Base-by-base conservation (phyloP, 169 alveolate genomes). In the Eimeria sp. region DNA sequence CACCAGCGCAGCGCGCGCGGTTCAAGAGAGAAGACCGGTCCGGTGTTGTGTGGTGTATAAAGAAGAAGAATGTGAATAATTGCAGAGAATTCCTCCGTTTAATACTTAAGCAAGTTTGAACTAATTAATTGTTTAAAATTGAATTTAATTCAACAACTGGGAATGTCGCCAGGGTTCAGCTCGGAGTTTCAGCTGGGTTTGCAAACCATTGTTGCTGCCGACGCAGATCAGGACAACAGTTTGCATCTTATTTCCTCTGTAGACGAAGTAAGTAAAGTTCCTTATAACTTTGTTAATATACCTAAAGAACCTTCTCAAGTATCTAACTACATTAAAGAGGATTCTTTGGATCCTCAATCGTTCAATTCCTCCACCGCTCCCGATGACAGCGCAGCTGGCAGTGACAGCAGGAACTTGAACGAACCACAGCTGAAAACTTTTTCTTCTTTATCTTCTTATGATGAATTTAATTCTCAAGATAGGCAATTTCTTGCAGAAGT, bases 111-210 rank as follows among this genome's bases (percentile, higher is more conserved):
- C 11, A 61, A 72, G 82, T 72, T 72, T 72, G 82, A 72, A 72
- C 4, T 27, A 61, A 61, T 61, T 61, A 9, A 5, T 61, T 25
- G 9, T 13, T 61, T 16, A 25, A 61, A 20, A n/a, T 61, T 61
- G 70, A 61, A 27, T 72, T 30, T 30, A 11, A 72, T 27, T 5
- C 5, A 27, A 47, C 20, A 25, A 25, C 18, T 43, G 57, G 90
- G 73, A 54, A 82, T 82, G 90, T 82, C 90, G 90, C 73, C 58
- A 16, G 45, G 90, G 11, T 54, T 82, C 22, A n/a, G 67, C 58
- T 82, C 90, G 51, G 90, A 82, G 90, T 82, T 82, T 82, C 90
- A 54, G 67, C 34, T 82, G 90, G 90, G 90, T 18, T 54, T 82
- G 73, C 90, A 82, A 65, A 49, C 72, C 72, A 25, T 82, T 25